Percentiles rank a stretch among this genome's conserved stretches.
Conservation (phyloP, 805 yeast genomes). For the Metschnikowia amazonensis region DNA sequence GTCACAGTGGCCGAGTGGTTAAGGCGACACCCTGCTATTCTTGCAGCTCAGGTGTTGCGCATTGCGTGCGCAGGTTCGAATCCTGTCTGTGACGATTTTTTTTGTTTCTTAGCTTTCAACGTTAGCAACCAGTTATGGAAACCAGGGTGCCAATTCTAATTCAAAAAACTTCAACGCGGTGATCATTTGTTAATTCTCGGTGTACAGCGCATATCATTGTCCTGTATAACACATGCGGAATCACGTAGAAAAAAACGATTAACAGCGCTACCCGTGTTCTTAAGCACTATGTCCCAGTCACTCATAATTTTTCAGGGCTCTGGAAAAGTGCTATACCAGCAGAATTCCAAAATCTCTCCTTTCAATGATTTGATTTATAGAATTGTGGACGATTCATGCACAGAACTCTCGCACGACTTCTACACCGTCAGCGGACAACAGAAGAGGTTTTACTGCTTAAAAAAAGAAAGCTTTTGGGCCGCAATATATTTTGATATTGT, state of each 20-base stretch:
- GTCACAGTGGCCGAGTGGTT: constrained; percentile 90
- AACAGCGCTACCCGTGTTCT: background rate
- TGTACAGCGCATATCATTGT: background rate
- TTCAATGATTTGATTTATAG: constrained; percentile 37
- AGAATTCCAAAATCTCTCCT: constrained; percentile 33
- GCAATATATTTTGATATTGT: constrained; percentile 39
- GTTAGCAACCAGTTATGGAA: background rate
- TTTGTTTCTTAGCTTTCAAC: constrained; percentile 11
- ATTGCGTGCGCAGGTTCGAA: constrained; percentile 92
- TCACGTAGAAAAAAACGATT: background rate
- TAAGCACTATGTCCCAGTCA: constrained; percentile 35
- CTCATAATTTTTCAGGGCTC: constrained; percentile 34
- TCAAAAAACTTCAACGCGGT: background rate
- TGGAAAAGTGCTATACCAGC: constrained; percentile 36
- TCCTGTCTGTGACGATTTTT: constrained; percentile 96
- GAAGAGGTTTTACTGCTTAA: constrained; percentile 34
- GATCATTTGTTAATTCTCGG: background rate
- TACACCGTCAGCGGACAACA: constrained; percentile 28
- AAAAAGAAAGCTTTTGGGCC: constrained; percentile 26
- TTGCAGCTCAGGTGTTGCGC: constrained; percentile 40
- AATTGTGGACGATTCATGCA: constrained; percentile 34
- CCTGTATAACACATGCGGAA: constrained; percentile 7
- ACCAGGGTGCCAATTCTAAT: background rate
- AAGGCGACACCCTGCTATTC: constrained; percentile 88
- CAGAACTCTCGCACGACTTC: constrained; percentile 32